phyloP scores from a whole-genome alignment of 2,329 filamentous ascomycete genomes.

The Colletotrichum sp. region DNA sequence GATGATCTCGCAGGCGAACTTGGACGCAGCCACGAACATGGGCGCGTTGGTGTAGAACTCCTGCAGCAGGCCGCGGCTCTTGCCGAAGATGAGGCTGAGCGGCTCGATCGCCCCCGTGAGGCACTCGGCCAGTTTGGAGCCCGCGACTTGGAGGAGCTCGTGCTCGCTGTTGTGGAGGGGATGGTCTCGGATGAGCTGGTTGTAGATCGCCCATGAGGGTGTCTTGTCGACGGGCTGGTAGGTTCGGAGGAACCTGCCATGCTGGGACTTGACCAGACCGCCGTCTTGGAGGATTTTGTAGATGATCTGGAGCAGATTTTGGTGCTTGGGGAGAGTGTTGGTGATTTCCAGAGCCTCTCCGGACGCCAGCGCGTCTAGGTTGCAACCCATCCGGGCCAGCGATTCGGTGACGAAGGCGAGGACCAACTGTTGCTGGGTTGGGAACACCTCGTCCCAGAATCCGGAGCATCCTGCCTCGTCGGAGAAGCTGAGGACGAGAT shows the following conservation, averaged over 20 bases:
- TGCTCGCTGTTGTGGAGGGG: neutral
- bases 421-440: neutral
- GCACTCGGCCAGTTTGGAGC: neutral
- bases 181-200: neutral
- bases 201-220: neutral
- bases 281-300: neutral
- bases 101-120: neutral
- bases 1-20: neutral
- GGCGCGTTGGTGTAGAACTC: neutral
- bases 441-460: neutral
- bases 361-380: neutral
- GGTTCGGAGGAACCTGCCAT: neutral
- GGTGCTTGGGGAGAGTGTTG: neutral
- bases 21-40: neutral
- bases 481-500: neutral
- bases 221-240: neutral
- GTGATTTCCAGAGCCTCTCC: neutral
- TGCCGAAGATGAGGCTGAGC: neutral
- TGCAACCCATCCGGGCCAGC: neutral
- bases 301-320: neutral
- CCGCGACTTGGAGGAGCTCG: neutral
- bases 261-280: neutral
- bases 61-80: neutral
- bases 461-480: neutral
- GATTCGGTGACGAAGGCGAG: neutral